phyloP scores from a whole-genome alignment of 495 filamentous ascomycete genomes.

The Aspergillus leporis region DNA sequence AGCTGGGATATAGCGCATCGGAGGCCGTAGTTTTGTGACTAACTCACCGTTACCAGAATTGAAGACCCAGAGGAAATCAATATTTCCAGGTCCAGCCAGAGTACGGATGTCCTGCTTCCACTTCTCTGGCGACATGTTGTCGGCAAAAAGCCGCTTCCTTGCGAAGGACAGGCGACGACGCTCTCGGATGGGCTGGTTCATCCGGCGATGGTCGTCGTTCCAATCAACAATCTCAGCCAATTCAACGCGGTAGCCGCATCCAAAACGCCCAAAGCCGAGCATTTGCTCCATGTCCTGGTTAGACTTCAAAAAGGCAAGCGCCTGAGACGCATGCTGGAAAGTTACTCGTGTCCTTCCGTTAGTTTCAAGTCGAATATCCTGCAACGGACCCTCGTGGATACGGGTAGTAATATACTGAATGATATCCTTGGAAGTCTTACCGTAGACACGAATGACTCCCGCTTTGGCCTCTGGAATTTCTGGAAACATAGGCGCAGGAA shows the following conservation, averaged over 20 bases:
- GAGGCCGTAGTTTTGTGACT: not conserved
- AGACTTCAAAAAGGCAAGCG: constrained; percentile 30
- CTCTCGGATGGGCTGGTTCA: constrained; percentile 37
- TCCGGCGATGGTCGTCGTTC: constrained; percentile 33
- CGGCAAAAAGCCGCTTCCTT: constrained; percentile 32
- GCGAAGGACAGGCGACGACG: constrained; percentile 40
- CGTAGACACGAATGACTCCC: constrained; percentile 29
- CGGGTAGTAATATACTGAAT: constrained; percentile 28
- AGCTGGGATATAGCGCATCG: constrained; percentile 4
- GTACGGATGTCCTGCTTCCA: constrained; percentile 34
- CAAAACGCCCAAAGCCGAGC: constrained; percentile 30
- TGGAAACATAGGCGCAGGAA: constrained; percentile 5
- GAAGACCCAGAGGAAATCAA: constrained; percentile 37
- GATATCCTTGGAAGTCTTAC: constrained; percentile 18
- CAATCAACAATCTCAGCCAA: constrained; percentile 30
- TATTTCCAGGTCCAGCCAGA: constrained; percentile 31
- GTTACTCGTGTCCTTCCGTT: constrained; percentile 23
- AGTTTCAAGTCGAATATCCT: constrained; percentile 29
- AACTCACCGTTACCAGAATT: constrained; percentile 40
- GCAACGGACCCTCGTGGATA: constrained; percentile 36
- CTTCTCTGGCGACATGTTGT: constrained; percentile 25
- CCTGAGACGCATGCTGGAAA: constrained; percentile 34
- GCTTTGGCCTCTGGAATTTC: constrained; percentile 27
- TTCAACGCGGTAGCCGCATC: constrained; percentile 26
- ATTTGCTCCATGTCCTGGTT: constrained; percentile 26